Evolutionary conservation across 2,329 filamentous ascomycete genomes (phyloP).

Genomic region (Hypomyces perniciosus): DNA sequence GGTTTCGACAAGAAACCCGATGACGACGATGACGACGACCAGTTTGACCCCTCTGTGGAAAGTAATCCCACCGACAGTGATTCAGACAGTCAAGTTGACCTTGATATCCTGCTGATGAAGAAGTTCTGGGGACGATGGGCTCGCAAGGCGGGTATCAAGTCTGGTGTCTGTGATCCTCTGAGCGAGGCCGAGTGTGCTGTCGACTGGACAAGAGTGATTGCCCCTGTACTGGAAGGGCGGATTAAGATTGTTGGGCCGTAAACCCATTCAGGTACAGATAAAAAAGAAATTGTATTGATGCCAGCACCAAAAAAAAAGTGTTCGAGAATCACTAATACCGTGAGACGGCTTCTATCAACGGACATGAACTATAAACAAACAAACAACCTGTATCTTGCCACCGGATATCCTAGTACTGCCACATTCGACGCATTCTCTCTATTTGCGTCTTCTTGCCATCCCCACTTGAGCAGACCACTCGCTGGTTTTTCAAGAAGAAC

Average conservation of each 20-base stretch:
- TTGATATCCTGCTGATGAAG: conserved; percentile 58
- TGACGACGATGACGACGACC: conserved; percentile 38
- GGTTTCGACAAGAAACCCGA: conserved; percentile 29
- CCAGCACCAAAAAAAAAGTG: neutral
- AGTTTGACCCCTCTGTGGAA: conserved; percentile 25
- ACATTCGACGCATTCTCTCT: no score
- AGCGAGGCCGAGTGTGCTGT: conserved; percentile 55
- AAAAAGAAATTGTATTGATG: neutral
- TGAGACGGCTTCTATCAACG: no score
- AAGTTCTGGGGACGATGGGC: conserved; percentile 71
- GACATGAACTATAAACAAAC: no score
- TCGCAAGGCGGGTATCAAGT: conserved; percentile 56
- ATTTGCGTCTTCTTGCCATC: no score
- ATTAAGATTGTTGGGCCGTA: conserved; percentile 46
- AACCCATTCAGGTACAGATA: neutral
- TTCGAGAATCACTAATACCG: neutral
- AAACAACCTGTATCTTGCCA: no score
- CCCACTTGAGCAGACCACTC: neutral
- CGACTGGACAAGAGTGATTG: conserved; percentile 75
- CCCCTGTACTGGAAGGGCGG: conserved; percentile 69
- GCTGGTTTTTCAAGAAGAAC: neutral
- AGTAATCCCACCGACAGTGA: conserved; percentile 30
- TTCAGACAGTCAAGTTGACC: conserved; percentile 39
- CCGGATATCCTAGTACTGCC: no score
- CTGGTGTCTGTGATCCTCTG: conserved; percentile 46